phyloP scores from a whole-genome alignment of 345 rosid genomes.

The Linum usitatissimum region DNA sequence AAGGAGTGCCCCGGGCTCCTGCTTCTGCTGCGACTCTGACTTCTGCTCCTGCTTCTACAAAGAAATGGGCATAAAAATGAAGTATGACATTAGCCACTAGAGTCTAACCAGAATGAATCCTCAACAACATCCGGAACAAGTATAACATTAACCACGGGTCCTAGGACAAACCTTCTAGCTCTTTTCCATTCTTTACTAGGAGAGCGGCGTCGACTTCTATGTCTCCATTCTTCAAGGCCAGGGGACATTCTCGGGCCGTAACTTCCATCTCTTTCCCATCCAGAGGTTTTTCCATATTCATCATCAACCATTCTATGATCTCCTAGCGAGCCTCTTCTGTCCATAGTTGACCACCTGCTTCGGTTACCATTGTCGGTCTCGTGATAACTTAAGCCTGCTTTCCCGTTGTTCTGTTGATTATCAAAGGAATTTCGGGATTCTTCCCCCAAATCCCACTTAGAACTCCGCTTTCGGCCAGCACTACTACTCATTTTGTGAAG shows the following conservation, averaged over 20 bases:
- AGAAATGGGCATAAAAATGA: constrained; percentile 3
- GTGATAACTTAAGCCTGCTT: constrained; percentile 27
- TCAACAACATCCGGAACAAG: not conserved
- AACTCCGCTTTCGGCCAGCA: constrained; percentile 43
- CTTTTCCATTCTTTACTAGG: constrained; percentile 50
- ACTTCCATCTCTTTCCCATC: constrained; percentile 39
- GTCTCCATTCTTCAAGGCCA: constrained; percentile 69
- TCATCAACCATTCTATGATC: constrained; percentile 26
- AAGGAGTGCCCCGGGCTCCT: constrained; percentile 52
- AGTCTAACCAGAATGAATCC: not conserved
- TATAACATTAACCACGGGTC: not conserved
- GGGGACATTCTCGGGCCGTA: constrained; percentile 61
- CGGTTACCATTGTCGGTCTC: constrained; percentile 35
- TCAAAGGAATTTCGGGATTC: constrained; percentile 36
- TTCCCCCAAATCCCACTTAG: constrained; percentile 79
- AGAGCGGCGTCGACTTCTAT: constrained; percentile 41
- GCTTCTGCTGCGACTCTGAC: constrained; percentile 56
- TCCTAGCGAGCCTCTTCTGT: constrained; percentile 44
- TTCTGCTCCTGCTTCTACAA: constrained; percentile 38
- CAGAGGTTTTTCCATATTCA: constrained; percentile 20
- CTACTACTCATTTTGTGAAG: constrained; percentile 42
- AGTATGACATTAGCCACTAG: constrained; percentile 1
- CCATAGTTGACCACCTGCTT: constrained; percentile 39
- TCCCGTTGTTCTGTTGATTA: constrained; percentile 27
- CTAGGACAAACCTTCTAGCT: constrained; percentile 33